A percentile compares a stretch with the other conserved stretches of the same genome.
Evolutionary conservation across 371 early-diverging fungal species (phyloP).

Genomic region (Amoeboaphelidium protococcarum): DNA sequence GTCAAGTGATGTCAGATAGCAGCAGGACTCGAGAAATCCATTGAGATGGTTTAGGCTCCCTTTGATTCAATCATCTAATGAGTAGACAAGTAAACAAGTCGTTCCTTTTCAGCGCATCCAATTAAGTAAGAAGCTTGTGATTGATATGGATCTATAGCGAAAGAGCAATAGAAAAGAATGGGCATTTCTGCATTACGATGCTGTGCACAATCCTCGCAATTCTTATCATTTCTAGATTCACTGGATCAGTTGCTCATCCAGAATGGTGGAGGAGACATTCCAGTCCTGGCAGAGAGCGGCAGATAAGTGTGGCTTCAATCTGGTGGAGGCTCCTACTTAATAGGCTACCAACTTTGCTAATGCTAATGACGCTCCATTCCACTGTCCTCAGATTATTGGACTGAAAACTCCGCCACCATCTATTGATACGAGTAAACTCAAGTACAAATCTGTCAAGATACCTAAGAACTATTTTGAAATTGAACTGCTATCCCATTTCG

Average conservation of each 20-base stretch:
- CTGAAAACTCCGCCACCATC: conserved; percentile 36
- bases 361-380: conserved; percentile 59
- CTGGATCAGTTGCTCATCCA: conserved; percentile 82
- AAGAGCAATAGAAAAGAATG: conserved; percentile 47
- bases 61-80: conserved; percentile 2
- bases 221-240: conserved; percentile 80
- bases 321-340: conserved; percentile 73
- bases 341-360: conserved; percentile 34
- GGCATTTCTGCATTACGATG: conserved; percentile 68
- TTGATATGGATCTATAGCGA: conserved; percentile 48
- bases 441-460: conserved; percentile 16
- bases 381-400: conserved; percentile 38
- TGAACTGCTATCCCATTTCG: conserved; percentile 46
- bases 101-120: conserved; percentile 8
- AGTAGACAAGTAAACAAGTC: conserved; percentile 4
- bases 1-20: conserved; percentile 14
- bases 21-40: too few relatives aligned
- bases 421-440: conserved; percentile 7
- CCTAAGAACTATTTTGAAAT: conserved; percentile 47
- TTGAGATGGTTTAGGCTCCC: too few relatives aligned
- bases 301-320: conserved; percentile 57
- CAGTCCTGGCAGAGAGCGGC: conserved; percentile 55
- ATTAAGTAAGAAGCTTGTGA: conserved; percentile 30
- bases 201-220: conserved; percentile 51
- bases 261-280: conserved; percentile 62